Evolutionary conservation across 345 rosid species (phyloP), one percentile per base, ranked within the genome.

Genomic region (Schrenkiella parvula): DNA sequence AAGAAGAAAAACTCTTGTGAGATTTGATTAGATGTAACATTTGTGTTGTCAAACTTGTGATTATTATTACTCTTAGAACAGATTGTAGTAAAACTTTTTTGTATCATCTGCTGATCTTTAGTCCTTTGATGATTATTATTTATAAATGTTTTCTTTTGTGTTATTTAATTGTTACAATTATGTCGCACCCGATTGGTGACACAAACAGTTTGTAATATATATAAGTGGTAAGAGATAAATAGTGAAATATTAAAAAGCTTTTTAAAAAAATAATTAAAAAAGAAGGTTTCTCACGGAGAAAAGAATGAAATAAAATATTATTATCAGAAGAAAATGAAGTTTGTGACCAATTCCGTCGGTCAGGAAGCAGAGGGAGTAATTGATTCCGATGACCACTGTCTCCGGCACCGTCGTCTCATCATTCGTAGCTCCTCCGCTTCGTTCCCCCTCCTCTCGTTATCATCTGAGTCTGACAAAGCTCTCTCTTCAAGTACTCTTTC

Each of bases 1-100:
- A n/a, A 19, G 15, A 48, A 13, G 11, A 18, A 58, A 57, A 26
- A 12, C 7, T 6, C n/a, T 42, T 72, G 76, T 73, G 58, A 55
- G 10, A 17, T 64, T 64, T 73, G 32, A 64, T 65, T 54, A 73
- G 66, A 43, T 73, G 77, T 73, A 73, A 65, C 77, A 44, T 1
- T 51, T 73, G 57, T 62, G 54, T 52, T 63, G 70, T 72, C 11
- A 54, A 53, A 55, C 42, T 65, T 65, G 71, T 74, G 67, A 74
- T 74, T 73, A 66, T 57, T 66, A 64, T 73, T 65, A 56, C 50
- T 54, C 54, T 62, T 71, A 58, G 67, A 57, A 57, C 72, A 47
- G 66, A 46, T 54, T 51, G 60, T 44, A 57, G 52, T 47, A 18
- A 64, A 54, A 18, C 43, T 5, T 8, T 3, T 26, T 57, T 47